These are phyloP conservation scores for Mycena latifolia DNA, from an alignment of 768 basidiomycete genomes.

Conservation along the genomic window DNA sequence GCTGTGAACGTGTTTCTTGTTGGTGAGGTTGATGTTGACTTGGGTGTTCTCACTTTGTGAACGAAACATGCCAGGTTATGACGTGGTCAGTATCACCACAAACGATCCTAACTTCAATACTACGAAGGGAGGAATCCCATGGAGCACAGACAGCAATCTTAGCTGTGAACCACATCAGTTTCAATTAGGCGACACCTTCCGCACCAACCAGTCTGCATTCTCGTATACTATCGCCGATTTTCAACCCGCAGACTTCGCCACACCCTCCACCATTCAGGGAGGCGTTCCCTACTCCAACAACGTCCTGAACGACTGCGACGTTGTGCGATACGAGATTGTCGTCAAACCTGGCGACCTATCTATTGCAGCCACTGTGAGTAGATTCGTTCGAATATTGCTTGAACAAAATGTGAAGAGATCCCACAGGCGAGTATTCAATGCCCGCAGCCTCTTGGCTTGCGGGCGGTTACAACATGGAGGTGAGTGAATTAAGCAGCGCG, in stretches of 20 bases:
- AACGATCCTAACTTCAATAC: conserved; percentile 20
- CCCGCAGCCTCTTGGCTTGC: conserved; percentile 12
- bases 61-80: conserved; percentile 28
- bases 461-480: conserved; percentile 22
- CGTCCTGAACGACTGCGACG: conserved; percentile 26
- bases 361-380: conserved; percentile 19
- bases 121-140: neutral
- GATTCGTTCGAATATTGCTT: no score
- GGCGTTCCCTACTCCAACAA: conserved; percentile 24
- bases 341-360: conserved; percentile 33
- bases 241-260: neutral
- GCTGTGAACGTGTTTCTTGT: conserved; percentile 27
- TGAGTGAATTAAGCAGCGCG: neutral
- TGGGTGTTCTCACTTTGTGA: neutral
- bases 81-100: conserved; percentile 31
- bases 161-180: conserved; percentile 32
- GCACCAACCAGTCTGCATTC: conserved; percentile 35
- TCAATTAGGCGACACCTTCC: conserved; percentile 34
- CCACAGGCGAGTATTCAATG: conserved; percentile 24
- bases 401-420: no score
- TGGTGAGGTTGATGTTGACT: conserved; percentile 10
- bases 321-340: conserved; percentile 19
- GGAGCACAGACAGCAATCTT: conserved; percentile 5
- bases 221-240: conserved; percentile 32
- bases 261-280: neutral